These are phyloP conservation scores for Rosa chinensis DNA, from an alignment of 306 rosid species.

Conservation along the genomic window DNA sequence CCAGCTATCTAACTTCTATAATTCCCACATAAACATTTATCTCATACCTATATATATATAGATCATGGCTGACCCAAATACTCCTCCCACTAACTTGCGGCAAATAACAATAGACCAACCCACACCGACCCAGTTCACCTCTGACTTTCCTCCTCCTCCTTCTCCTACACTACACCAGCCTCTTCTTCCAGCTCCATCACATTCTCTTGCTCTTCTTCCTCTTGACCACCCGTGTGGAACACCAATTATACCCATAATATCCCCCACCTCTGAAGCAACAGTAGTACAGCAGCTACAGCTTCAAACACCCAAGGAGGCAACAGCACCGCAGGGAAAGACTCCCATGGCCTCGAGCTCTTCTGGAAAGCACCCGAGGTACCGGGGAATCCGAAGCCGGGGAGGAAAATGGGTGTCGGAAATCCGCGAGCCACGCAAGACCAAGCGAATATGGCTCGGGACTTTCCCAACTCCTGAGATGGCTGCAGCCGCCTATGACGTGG, in stretches of 20 bases:
- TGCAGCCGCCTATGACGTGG: constrained; percentile 86
- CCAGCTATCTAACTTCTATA: background rate
- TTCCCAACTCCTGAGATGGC: constrained; percentile 82
- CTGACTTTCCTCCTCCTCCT: constrained; percentile 12
- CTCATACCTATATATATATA: background rate
- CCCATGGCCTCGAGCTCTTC: constrained; percentile 54
- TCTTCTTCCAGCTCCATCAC: background rate
- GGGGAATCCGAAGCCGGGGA: constrained; percentile 69
- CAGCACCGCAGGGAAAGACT: background rate
- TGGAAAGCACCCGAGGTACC: constrained; percentile 57
- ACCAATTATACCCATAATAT: background rate
- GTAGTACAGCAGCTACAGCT: background rate
- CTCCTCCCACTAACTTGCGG: background rate
- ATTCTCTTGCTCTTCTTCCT: background rate
- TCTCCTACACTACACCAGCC: constrained; percentile 2
- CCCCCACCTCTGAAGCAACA: background rate
- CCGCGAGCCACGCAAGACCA: constrained; percentile 80
- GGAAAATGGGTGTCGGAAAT: constrained; percentile 95
- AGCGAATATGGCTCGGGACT: constrained; percentile 90
- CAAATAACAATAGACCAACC: constrained; percentile 11
- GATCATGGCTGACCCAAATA: constrained; percentile 25
- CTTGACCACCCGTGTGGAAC: constrained; percentile 15
- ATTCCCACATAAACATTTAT: background rate
- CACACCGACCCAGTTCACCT: constrained; percentile 3
- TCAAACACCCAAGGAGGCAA: background rate